Percentiles rank a stretch among this genome's conserved stretches.
Evolutionary conservation across 495 filamentous ascomycete species (phyloP).

Genomic region (Bathelium albidoporum): DNA sequence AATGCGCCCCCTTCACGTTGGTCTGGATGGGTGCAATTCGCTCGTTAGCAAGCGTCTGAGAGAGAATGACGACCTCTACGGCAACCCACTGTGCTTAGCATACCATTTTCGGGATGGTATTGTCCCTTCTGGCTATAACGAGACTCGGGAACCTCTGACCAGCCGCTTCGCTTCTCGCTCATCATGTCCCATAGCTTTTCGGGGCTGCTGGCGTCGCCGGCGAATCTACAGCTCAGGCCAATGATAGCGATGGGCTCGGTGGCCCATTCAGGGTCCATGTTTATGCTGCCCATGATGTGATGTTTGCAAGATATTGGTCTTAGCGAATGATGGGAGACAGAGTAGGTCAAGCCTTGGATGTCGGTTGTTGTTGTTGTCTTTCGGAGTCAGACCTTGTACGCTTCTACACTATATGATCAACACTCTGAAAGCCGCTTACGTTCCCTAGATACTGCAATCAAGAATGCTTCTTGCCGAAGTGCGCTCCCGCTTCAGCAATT

Average conservation of each 20-base stretch:
- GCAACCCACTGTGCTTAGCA: not conserved
- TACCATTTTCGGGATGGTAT: slow-evolving; percentile 4
- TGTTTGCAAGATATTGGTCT: too few species aligned
- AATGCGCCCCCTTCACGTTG: not conserved
- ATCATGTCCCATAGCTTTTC: slow-evolving; percentile 5
- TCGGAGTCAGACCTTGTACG: not conserved
- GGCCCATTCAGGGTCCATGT: not conserved
- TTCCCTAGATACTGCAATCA: not conserved
- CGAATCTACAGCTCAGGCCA: slow-evolving; percentile 2
- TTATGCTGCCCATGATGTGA: not conserved
- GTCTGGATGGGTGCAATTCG: too few species aligned
- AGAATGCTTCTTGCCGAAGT: not conserved
- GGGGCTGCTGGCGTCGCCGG: slow-evolving; percentile 2
- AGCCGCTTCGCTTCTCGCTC: not conserved
- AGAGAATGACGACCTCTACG: too few species aligned
- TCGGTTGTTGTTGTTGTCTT: not conserved
- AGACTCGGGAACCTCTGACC: not conserved
- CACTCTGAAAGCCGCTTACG: not conserved
- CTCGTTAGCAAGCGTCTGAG: too few species aligned
- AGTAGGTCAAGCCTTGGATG: not conserved
- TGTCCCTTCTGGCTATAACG: slow-evolving; percentile 2
- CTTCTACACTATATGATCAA: not conserved
- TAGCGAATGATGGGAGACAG: not conserved
- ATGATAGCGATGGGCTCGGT: not conserved
- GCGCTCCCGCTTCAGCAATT: not conserved